phyloP scores from a whole-genome alignment of 352 stramenopile species.

The Phytophthora quininea region DNA sequence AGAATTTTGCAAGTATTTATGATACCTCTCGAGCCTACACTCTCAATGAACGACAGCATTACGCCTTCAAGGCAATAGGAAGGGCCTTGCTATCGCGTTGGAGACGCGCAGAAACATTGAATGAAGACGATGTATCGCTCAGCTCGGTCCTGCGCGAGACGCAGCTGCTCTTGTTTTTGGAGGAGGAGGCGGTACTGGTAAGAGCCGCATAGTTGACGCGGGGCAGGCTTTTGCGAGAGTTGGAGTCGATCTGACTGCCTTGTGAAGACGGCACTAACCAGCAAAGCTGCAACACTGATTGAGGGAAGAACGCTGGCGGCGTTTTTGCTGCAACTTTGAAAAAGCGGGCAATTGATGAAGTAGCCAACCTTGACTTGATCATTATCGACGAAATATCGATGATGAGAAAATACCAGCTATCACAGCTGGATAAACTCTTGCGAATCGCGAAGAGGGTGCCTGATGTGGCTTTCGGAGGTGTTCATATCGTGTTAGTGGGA shows the following conservation, averaged over 20 bases:
- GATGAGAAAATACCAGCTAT: constrained; percentile 10
- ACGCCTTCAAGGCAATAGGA: background rate
- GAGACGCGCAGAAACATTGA: background rate
- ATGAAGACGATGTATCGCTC: background rate
- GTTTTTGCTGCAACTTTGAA: constrained; percentile 6
- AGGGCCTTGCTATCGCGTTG: background rate
- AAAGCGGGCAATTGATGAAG: background rate
- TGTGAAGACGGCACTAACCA: constrained; percentile 6
- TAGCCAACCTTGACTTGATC: constrained; percentile 7
- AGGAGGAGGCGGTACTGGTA: background rate
- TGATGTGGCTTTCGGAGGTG: constrained; percentile 6
- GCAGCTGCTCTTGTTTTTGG: background rate
- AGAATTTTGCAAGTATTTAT: background rate
- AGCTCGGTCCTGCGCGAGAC: background rate
- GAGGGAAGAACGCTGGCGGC: background rate
- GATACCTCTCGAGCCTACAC: background rate
- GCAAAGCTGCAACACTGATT: constrained; percentile 15
- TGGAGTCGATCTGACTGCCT: background rate
- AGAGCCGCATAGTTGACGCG: background rate
- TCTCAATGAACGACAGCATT: background rate
- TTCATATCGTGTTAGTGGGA: constrained; percentile 6
- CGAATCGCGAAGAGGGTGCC: background rate
- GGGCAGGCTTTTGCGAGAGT: background rate
- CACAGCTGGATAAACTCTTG: constrained; percentile 6
- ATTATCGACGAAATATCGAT: constrained; percentile 19